These are phyloP conservation scores for Amanita jacksonii DNA, from an alignment of 768 basidiomycete species.

Conservation along the genomic window DNA sequence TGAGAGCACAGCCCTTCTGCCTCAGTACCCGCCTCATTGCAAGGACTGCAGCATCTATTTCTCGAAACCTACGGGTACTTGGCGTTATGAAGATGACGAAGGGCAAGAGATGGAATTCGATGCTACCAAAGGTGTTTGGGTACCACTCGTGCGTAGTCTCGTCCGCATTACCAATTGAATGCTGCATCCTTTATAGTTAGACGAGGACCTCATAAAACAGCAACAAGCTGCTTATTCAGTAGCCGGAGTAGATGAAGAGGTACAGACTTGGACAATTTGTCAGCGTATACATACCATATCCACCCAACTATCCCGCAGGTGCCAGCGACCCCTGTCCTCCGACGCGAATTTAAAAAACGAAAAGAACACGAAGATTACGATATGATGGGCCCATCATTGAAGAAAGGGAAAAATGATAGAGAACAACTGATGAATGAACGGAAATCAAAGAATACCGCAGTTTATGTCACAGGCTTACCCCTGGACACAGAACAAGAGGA, in stretches of 20 bases:
- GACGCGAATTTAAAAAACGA: conserved; percentile 72
- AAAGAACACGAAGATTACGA: conserved; percentile 69
- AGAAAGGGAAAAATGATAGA: conserved; percentile 55
- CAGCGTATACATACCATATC: no score
- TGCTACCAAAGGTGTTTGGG: conserved; percentile 63
- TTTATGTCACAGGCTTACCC: conserved; percentile 84
- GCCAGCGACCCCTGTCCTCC: conserved; percentile 80
- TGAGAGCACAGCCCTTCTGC: conserved; percentile 14
- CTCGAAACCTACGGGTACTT: conserved; percentile 63
- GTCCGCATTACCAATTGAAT: neutral
- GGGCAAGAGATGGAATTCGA: conserved; percentile 91
- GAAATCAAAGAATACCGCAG: conserved; percentile 86
- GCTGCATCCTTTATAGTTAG: conserved; percentile 42
- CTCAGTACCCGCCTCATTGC: conserved; percentile 13
- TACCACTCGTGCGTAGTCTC: conserved; percentile 60
- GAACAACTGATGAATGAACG: conserved; percentile 36
- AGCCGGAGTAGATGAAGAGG: conserved; percentile 89
- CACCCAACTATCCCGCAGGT: no score
- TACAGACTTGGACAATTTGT: conserved; percentile 28
- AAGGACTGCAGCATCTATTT: conserved; percentile 54
- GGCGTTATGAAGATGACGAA: conserved; percentile 86
- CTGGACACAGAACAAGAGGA: conserved; percentile 64
- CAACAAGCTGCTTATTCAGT: conserved; percentile 97
- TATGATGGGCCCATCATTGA: conserved; percentile 41
- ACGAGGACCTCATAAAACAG: conserved; percentile 75